Evolutionary conservation across 768 basidiomycete genomes (phyloP).

Genomic region (Strobilomyces confusus): DNA sequence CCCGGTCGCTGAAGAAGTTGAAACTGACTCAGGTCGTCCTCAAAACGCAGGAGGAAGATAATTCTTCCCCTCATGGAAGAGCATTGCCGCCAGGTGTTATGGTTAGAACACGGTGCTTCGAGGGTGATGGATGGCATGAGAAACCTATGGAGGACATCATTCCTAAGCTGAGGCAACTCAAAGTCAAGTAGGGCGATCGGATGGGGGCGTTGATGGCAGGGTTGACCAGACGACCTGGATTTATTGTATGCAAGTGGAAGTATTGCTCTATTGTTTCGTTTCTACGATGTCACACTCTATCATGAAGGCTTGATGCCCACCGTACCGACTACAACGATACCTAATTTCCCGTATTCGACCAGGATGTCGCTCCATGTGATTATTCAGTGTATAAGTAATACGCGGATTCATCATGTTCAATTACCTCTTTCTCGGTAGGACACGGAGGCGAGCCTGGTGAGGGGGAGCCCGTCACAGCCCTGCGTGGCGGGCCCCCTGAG

Average conservation of each 20-base stretch:
- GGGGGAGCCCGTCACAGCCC: slow-evolving; percentile 11
- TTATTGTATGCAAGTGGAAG: not conserved
- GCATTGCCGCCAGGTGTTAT: not conserved
- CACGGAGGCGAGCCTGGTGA: not conserved
- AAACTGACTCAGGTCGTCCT: not conserved
- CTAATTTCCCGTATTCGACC: not conserved
- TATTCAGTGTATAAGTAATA: not conserved
- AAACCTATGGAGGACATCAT: slow-evolving; percentile 28
- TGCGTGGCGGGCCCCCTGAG: not conserved
- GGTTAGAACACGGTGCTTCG: slow-evolving; percentile 14
- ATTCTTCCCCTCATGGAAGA: not conserved
- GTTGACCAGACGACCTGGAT: not conserved
- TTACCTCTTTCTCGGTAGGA: not conserved
- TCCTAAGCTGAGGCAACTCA: slow-evolving; percentile 27
- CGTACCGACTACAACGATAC: too few relatives aligned
- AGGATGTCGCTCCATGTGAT: slow-evolving; percentile 6
- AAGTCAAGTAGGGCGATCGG: slow-evolving; percentile 7
- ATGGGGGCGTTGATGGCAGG: not conserved
- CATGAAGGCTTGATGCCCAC: too few relatives aligned
- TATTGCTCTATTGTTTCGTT: not conserved
- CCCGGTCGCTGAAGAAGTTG: slow-evolving; percentile 1
- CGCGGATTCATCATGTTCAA: too few relatives aligned
- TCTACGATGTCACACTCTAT: not conserved
- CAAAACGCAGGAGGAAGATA: not conserved
- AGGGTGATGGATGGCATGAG: slow-evolving; percentile 20